Evolutionary conservation across 2,329 filamentous ascomycete genomes (phyloP).

Genomic region (Pyricularia grisea): DNA sequence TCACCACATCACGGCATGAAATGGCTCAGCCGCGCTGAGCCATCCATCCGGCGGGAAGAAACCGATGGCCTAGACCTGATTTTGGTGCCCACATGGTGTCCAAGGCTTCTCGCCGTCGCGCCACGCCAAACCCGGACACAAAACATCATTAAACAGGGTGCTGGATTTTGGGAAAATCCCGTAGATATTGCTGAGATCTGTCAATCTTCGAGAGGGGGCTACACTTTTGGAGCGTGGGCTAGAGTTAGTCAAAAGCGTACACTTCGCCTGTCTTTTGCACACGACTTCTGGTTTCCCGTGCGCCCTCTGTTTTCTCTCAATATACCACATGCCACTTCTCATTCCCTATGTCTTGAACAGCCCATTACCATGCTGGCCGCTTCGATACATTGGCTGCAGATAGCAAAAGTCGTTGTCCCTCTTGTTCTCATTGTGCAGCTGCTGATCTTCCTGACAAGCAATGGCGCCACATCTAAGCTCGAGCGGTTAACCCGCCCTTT

Average conservation of each 20-base stretch:
- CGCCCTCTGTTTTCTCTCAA: not conserved
- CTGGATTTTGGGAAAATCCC: not conserved
- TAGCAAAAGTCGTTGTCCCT: not conserved
- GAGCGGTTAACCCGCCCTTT: conserved; percentile 17
- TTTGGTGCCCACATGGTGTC: not conserved
- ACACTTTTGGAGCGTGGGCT: not conserved
- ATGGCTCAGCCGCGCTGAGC: not conserved
- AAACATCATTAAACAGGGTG: not conserved
- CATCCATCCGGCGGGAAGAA: not conserved
- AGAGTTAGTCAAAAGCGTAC: not conserved
- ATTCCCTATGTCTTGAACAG: not conserved
- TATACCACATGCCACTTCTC: not conserved
- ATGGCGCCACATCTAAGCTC: conserved; percentile 4
- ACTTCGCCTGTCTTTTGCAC: not conserved
- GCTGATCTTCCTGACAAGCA: conserved; percentile 10
- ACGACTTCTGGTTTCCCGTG: not conserved
- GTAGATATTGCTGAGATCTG: not conserved
- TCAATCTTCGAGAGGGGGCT: not conserved
- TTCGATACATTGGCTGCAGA: not conserved
- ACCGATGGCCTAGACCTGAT: not conserved
- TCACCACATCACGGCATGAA: not conserved
- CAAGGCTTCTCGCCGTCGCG: not conserved
- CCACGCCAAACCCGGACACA: no score
- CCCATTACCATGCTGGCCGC: not conserved
- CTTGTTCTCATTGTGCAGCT: not conserved